Conservation (phyloP, 2,329 filamentous ascomycete genomes). For the Thielaviopsis ethacetica region DNA sequence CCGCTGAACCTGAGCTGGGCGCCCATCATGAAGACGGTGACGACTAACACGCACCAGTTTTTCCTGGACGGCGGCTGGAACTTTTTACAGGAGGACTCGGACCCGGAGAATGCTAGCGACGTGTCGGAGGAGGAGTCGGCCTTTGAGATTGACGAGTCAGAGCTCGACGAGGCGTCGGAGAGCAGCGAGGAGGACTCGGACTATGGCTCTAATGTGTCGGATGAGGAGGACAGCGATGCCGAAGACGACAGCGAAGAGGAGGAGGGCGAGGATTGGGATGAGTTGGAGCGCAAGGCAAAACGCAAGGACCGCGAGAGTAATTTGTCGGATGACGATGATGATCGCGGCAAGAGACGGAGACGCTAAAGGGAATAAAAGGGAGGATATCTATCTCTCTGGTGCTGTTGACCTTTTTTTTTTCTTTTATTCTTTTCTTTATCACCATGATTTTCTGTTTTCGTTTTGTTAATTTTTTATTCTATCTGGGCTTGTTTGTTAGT, state of each 20-base stretch:
- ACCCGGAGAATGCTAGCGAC: slow-evolving; percentile 61
- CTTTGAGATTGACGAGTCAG: slow-evolving; percentile 79
- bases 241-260: slow-evolving; percentile 51
- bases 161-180: slow-evolving; percentile 67
- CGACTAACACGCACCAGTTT: slow-evolving; percentile 83
- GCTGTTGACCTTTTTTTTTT: slow-evolving; percentile 1
- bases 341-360: slow-evolving; percentile 40
- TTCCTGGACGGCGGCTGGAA: slow-evolving; percentile 91
- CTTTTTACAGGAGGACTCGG: slow-evolving; percentile 75
- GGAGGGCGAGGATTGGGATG: slow-evolving; percentile 84
- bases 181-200: slow-evolving; percentile 72
- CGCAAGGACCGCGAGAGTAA: slow-evolving; percentile 56
- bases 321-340: slow-evolving; percentile 46
- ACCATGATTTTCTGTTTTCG: neutral
- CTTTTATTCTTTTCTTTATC: slow-evolving; percentile 5
- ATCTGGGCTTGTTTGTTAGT: neutral
- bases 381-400: neutral
- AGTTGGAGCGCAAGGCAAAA: slow-evolving; percentile 78
- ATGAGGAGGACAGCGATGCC: slow-evolving; percentile 56
- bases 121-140: slow-evolving; percentile 71
- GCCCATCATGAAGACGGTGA: slow-evolving; percentile 98
- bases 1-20: slow-evolving; percentile 97
- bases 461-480: neutral
- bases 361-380: slow-evolving; percentile 16
- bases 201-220: slow-evolving; percentile 77